Evolutionary conservation across 768 basidiomycete genomes (phyloP).

Genomic region (Boletellus ananiceps): DNA sequence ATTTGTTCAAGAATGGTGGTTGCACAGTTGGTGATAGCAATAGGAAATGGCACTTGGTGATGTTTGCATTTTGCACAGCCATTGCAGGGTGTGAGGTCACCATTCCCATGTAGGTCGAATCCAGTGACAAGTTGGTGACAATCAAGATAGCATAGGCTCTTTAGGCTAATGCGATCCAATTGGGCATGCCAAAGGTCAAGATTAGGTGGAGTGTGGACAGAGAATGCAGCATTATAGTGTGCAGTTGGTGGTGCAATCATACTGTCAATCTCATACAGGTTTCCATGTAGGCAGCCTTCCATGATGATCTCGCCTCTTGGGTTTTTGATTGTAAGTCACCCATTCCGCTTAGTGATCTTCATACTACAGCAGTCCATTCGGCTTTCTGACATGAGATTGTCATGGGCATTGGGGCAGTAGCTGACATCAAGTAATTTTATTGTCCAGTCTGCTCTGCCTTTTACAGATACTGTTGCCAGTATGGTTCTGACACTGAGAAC

Average conservation of each 20-base stretch:
- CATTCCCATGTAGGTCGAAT: constrained; percentile 3
- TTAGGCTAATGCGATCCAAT: constrained; percentile 7
- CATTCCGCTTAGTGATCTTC: constrained; percentile 4
- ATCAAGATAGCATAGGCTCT: constrained; percentile 1
- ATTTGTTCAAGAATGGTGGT: not conserved
- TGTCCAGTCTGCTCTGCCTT: not conserved
- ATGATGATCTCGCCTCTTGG: not conserved
- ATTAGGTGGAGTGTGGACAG: not conserved
- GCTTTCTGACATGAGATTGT: constrained; percentile 9
- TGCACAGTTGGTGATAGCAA: not conserved
- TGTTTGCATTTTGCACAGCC: constrained; percentile 10
- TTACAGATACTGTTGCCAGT: not conserved
- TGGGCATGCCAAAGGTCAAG: constrained; percentile 9
- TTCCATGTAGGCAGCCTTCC: constrained; percentile 4
- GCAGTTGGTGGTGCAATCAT: not conserved
- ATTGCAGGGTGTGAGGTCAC: constrained; percentile 2
- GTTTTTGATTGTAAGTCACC: not conserved
- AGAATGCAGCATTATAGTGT: not conserved
- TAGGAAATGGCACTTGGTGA: constrained; percentile 6
- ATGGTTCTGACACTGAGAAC: not conserved
- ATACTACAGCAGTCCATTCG: constrained; percentile 1
- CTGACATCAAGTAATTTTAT: constrained; percentile 7
- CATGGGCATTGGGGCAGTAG: constrained; percentile 3
- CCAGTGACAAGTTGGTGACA: constrained; percentile 4
- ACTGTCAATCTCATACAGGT: constrained; percentile 10